phyloP scores from a whole-genome alignment of 805 yeast species.

The Candida insectorum region DNA sequence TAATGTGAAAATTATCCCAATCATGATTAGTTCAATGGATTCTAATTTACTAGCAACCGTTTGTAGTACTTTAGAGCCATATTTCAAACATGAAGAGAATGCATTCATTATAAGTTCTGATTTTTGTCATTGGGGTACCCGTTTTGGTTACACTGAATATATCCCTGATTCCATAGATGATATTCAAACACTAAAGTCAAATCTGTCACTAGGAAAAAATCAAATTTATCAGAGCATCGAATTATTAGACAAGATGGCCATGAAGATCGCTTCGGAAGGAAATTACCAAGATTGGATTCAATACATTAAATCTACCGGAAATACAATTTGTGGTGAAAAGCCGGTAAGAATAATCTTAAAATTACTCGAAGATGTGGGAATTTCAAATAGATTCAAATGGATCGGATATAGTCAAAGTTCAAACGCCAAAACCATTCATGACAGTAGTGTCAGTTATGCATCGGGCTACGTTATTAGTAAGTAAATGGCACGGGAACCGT shows the following conservation, averaged over 20 bases:
- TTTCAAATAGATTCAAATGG: slow-evolving; percentile 52
- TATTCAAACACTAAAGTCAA: slow-evolving; percentile 1
- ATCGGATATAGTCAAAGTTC: slow-evolving; percentile 78
- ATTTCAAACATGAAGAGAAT: slow-evolving; percentile 49
- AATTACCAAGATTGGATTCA: slow-evolving; percentile 57
- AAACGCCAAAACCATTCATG: slow-evolving; percentile 41
- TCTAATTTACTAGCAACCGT: slow-evolving; percentile 40
- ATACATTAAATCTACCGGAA: slow-evolving; percentile 69
- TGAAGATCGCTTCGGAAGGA: slow-evolving; percentile 58
- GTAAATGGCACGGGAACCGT: too few species aligned
- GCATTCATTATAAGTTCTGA: slow-evolving; percentile 84
- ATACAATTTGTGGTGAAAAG: slow-evolving; percentile 91
- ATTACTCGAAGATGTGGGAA: slow-evolving; percentile 38
- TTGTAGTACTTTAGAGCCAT: slow-evolving; percentile 50
- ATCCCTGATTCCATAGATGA: slow-evolving; percentile 11
- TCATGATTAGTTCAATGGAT: slow-evolving; percentile 68
- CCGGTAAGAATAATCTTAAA: slow-evolving; percentile 68
- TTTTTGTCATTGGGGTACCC: slow-evolving; percentile 86
- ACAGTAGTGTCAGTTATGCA: slow-evolving; percentile 90
- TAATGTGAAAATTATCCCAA: slow-evolving; percentile 60
- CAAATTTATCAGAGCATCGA: slow-evolving; percentile 76
- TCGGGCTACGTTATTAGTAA: slow-evolving; percentile 65
- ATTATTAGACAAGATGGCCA: slow-evolving; percentile 64
- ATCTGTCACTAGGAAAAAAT: slow-evolving; percentile 15
- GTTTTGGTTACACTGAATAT: slow-evolving; percentile 43